Evolutionary conservation across 495 filamentous ascomycete genomes (phyloP).

Genomic region (Hypoxylon trugodes): DNA sequence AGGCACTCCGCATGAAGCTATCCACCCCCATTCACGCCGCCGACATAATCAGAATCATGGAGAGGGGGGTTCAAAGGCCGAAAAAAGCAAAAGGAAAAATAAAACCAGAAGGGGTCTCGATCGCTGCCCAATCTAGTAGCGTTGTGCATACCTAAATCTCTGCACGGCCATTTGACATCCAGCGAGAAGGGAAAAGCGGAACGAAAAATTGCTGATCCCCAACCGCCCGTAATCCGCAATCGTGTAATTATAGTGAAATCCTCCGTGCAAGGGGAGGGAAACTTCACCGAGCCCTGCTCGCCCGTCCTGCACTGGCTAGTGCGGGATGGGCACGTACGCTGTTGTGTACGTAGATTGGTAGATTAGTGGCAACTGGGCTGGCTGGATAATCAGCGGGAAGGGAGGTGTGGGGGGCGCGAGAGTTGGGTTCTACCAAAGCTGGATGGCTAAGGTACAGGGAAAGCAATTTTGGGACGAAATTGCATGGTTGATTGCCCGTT

Average conservation of each 20-base stretch:
- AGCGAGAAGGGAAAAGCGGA: conserved; percentile 15
- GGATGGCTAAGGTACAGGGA: conserved; percentile 10
- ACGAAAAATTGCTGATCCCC: conserved; percentile 15
- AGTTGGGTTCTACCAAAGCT: too few relatives aligned
- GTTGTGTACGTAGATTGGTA: conserved; percentile 12
- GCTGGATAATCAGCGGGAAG: conserved; percentile 27
- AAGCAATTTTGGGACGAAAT: conserved; percentile 9
- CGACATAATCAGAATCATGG: background rate
- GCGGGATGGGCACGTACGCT: conserved; percentile 32
- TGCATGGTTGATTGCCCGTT: conserved; percentile 1
- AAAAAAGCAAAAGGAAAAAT: conserved; percentile 10
- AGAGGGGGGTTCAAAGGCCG: background rate
- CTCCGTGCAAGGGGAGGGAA: conserved; percentile 10
- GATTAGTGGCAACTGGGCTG: too few relatives aligned
- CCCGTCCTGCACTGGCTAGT: conserved; percentile 11
- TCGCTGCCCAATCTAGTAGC: conserved; percentile 33
- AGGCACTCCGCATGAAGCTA: conserved; percentile 18
- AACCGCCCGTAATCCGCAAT: conserved; percentile 4
- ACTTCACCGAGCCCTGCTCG: conserved; percentile 20
- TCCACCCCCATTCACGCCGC: conserved; percentile 1
- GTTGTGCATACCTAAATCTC: conserved; percentile 4
- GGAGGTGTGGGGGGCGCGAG: conserved; percentile 4
- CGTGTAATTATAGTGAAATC: conserved; percentile 19
- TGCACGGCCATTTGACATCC: conserved; percentile 4
- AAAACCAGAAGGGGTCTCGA: conserved; percentile 7